Evolutionary conservation across 23 red algal species (phyloP).

Genomic region (Gracilaria domingensis): DNA sequence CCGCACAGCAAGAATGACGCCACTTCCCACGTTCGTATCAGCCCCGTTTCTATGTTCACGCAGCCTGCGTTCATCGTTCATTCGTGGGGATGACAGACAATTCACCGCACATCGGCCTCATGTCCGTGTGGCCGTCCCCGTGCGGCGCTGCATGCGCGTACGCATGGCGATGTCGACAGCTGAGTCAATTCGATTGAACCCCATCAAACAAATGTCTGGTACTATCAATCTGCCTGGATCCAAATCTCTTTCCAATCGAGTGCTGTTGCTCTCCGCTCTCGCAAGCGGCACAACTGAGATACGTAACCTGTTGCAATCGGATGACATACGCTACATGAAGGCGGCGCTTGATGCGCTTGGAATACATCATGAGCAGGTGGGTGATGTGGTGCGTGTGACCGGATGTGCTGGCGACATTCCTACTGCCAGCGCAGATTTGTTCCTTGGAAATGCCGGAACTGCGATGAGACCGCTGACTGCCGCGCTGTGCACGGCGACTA

Average conservation of each 20-base stretch:
- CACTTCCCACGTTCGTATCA: neutral
- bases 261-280: slow-evolving; percentile 95
- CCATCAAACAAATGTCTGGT: slow-evolving; percentile 51
- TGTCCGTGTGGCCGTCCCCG: neutral
- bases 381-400: slow-evolving; percentile 49
- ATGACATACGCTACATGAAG: slow-evolving; percentile 95
- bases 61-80: neutral
- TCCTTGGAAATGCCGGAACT: slow-evolving; percentile 97
- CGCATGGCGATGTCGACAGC: slow-evolving; percentile 45
- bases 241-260: slow-evolving; percentile 96
- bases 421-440: slow-evolving; percentile 60
- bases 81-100: neutral
- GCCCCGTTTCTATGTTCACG: neutral
- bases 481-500: slow-evolving; percentile 61
- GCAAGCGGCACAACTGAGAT: slow-evolving; percentile 73
- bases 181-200: slow-evolving; percentile 55
- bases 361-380: slow-evolving; percentile 57
- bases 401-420: slow-evolving; percentile 75
- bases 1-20: neutral
- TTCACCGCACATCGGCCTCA: neutral
- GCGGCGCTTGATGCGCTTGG: slow-evolving; percentile 79
- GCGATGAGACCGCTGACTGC: slow-evolving; percentile 98
- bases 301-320: slow-evolving; percentile 87
- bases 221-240: slow-evolving; percentile 90
- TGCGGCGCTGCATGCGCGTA: neutral